phyloP scores from a whole-genome alignment of 345 rosid genomes.

The Eucalyptus pumila region DNA sequence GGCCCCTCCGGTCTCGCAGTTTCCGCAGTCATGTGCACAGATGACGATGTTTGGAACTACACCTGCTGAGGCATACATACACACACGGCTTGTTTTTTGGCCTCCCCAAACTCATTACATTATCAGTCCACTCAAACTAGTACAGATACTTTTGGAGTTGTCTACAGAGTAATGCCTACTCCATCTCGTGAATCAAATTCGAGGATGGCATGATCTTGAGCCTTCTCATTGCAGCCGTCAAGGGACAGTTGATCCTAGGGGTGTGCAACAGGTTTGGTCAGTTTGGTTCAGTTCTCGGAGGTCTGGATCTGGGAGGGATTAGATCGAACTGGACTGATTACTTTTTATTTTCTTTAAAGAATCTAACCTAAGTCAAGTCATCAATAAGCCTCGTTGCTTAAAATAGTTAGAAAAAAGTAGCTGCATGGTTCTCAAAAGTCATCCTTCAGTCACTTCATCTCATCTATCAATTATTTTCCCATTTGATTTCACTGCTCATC shows the following conservation, averaged over 20 bases:
- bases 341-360: too few species aligned
- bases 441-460: too few species aligned
- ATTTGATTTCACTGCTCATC: too few species aligned
- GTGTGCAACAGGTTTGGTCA: too few species aligned
- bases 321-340: rapidly evolving
- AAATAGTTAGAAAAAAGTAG: rapidly evolving
- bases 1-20: background rate
- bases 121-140: background rate
- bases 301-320: rapidly evolving
- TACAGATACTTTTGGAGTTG: background rate
- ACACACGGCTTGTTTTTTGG: background rate
- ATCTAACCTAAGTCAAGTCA: rapidly evolving
- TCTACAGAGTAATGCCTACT: background rate
- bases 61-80: background rate
- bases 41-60: background rate
- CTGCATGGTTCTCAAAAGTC: too few species aligned
- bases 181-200: background rate
- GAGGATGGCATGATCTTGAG: background rate
- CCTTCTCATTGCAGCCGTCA: background rate
- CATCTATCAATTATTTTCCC: rapidly evolving
- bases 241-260: background rate
- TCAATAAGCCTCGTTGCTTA: too few species aligned
- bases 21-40: background rate
- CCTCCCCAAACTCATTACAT: background rate
- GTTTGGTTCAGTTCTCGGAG: too few species aligned